These are phyloP conservation scores for Helicocarpus griseus DNA, from an alignment of 2,329 filamentous ascomycete species.

Conservation along the genomic window DNA sequence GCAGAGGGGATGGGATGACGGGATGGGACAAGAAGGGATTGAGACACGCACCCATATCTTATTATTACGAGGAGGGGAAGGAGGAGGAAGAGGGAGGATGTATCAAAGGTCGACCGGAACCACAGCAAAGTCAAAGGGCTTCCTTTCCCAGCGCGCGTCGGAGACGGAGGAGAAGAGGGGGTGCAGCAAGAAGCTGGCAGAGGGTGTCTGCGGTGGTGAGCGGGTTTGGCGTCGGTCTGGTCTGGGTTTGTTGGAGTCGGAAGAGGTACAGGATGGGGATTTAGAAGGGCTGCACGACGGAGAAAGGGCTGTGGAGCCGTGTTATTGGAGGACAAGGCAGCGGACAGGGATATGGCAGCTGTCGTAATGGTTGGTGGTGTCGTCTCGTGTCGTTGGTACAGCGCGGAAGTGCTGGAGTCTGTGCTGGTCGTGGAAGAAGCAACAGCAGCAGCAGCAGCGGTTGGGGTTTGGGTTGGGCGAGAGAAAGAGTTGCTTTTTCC, in stretches of 20 bases:
- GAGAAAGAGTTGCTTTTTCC: no score
- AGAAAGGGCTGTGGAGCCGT: background rate
- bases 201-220: constrained; percentile 1
- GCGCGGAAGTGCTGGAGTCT: no score
- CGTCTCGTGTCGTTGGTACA: background rate
- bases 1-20: background rate
- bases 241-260: background rate
- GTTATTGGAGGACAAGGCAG: background rate
- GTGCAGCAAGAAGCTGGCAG: background rate
- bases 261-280: background rate
- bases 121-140: background rate
- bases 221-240: background rate
- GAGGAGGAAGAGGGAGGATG: background rate
- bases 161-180: background rate
- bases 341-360: background rate
- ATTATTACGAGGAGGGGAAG: constrained; percentile 6
- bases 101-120: background rate
- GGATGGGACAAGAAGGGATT: constrained; percentile 2
- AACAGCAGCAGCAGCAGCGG: no score
- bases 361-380: background rate
- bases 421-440: no score
- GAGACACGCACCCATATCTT: constrained; percentile 14
- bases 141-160: background rate
- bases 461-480: no score
- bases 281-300: constrained; percentile 2